Evolutionary conservation across 305 asterid genomes (phyloP).

Genomic region (Plantago lanceolata): DNA sequence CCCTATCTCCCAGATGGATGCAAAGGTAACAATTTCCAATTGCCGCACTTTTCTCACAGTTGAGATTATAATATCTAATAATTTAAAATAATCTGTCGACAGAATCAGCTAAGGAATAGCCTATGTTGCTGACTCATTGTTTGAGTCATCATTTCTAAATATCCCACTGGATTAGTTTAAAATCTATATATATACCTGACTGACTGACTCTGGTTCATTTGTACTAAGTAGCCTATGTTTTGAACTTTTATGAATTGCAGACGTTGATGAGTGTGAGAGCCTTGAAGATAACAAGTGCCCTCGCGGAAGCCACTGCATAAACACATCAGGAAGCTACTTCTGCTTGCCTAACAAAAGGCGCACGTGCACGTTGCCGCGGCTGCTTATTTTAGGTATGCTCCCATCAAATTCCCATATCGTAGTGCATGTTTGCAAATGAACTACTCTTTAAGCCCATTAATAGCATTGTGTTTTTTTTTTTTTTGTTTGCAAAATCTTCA

Average conservation of each 20-base stretch:
- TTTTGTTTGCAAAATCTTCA: no score
- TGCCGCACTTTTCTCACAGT: neutral
- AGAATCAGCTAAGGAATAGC: no score
- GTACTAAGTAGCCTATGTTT: no score
- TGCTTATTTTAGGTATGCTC: neutral
- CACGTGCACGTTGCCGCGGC: no score
- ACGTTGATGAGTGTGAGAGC: slow-evolving; percentile 31
- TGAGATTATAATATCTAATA: no score
- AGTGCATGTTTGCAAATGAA: neutral
- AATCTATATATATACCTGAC: no score
- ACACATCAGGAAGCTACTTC: slow-evolving; percentile 24
- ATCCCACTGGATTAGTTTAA: no score
- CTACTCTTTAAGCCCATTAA: no score
- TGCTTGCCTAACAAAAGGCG: slow-evolving; percentile 12
- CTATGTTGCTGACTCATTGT: neutral
- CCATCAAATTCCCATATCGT: neutral
- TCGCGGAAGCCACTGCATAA: slow-evolving; percentile 12
- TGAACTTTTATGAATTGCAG: slow-evolving; percentile 9
- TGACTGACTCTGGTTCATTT: no score
- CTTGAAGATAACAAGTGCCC: slow-evolving; percentile 25
- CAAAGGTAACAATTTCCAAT: slow-evolving; percentile 16
- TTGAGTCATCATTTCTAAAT: no score
- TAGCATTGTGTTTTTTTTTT: no score
- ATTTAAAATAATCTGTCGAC: no score
- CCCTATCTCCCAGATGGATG: slow-evolving; percentile 38